Conservation (phyloP, 202 grass and related monocot genomes). For the Alloteropsis angusta region DNA sequence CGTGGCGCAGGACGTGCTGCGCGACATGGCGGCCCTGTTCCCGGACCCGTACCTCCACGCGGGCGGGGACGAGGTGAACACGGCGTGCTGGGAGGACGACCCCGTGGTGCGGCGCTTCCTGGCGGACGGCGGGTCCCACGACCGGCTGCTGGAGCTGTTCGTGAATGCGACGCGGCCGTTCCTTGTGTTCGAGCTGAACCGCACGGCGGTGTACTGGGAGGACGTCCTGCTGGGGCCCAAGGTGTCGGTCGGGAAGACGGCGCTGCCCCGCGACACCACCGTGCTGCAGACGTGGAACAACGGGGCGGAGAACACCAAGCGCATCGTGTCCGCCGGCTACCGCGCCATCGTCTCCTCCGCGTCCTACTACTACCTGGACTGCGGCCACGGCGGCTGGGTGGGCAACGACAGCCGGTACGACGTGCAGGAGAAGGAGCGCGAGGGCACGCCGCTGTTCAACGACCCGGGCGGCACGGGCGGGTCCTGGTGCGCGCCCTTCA, state of each 20-base stretch:
- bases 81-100: slow-evolving; percentile 91
- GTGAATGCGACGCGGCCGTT: slow-evolving; percentile 66
- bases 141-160: slow-evolving; percentile 68
- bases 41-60: slow-evolving; percentile 73
- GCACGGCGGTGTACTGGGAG: slow-evolving; percentile 93
- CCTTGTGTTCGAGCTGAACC: slow-evolving; percentile 64
- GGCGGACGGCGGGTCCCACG: slow-evolving; percentile 49
- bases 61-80: slow-evolving; percentile 80
- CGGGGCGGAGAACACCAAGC: slow-evolving; percentile 87
- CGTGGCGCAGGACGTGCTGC: slow-evolving; percentile 60
- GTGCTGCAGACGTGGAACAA: slow-evolving; percentile 98
- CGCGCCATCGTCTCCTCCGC: slow-evolving; percentile 77
- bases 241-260: slow-evolving; percentile 37
- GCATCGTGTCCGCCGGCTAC: slow-evolving; percentile 65
- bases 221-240: slow-evolving; percentile 67
- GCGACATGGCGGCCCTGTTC: slow-evolving; percentile 55
- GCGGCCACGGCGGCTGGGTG: slow-evolving; percentile 79
- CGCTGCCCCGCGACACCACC: slow-evolving; percentile 64
- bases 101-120: slow-evolving; percentile 48
- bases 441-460: slow-evolving; percentile 58
- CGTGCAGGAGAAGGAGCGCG: slow-evolving; percentile 63
- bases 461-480: slow-evolving; percentile 75
- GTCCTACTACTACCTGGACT: slow-evolving; percentile 98
- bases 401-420: slow-evolving; percentile 96
- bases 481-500: slow-evolving; percentile 88